Conservation (phyloP, 2,329 filamentous ascomycete genomes). For the Emericellopsis atlantica region DNA sequence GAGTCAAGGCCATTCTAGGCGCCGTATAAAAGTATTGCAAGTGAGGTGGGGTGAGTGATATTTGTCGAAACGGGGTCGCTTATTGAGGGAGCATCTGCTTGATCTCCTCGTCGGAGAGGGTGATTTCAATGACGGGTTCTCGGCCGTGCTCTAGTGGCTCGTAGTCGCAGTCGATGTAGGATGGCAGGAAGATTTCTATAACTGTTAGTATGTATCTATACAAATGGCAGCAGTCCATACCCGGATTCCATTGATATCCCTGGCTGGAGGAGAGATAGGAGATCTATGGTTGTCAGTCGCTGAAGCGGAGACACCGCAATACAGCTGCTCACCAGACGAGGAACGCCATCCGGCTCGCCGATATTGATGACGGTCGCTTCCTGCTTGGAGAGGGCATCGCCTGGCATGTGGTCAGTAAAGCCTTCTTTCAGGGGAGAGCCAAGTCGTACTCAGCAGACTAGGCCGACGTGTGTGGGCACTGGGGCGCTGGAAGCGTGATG, state of each 20-base stretch:
- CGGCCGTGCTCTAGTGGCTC: constrained; percentile 62
- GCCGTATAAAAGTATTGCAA: neutral
- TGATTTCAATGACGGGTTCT: constrained; percentile 68
- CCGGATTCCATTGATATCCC: constrained; percentile 75
- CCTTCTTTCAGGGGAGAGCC: neutral
- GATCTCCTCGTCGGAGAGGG: constrained; percentile 65
- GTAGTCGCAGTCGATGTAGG: constrained; percentile 64
- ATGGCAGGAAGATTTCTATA: constrained; percentile 68
- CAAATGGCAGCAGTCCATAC: constrained; percentile 22
- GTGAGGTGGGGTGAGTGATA: neutral
- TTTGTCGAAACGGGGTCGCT: constrained; percentile 4
- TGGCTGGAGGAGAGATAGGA: constrained; percentile 70
- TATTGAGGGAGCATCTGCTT: constrained; percentile 55
- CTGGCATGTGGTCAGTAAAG: constrained; percentile 23
- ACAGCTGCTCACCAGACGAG: constrained; percentile 47
- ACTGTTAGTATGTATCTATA: neutral
- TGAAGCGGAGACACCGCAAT: neutral
- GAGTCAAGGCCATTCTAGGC: no score
- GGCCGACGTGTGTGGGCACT: constrained; percentile 42
- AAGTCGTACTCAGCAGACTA: constrained; percentile 44
- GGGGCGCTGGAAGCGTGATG: constrained; percentile 36
- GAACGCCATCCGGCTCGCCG: constrained; percentile 59
- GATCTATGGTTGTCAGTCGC: constrained; percentile 36
- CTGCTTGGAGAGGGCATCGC: constrained; percentile 57
- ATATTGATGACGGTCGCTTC: constrained; percentile 75